Percentiles rank a stretch among this genome's conserved stretches.
These are phyloP conservation scores for Coffea eugenioides DNA, from an alignment of 257 asterid species.

Conservation along the genomic window DNA sequence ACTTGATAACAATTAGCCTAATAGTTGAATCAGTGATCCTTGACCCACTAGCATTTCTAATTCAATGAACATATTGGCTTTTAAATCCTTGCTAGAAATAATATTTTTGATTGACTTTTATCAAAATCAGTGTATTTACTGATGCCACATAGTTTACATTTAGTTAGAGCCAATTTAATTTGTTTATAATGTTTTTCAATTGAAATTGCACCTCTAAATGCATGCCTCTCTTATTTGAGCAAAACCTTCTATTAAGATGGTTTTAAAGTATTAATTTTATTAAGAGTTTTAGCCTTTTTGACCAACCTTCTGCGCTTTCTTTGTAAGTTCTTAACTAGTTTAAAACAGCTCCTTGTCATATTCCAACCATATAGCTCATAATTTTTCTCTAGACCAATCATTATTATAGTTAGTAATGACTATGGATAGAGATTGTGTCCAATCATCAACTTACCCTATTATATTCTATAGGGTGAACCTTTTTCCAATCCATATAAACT, in stretches of 20 bases:
- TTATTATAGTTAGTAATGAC: neutral
- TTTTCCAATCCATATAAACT: neutral
- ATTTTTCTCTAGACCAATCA: neutral
- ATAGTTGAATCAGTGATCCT: too few species aligned
- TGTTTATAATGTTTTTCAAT: neutral
- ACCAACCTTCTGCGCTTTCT: neutral
- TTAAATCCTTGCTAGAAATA: neutral
- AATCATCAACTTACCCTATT: neutral
- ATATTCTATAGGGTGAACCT: neutral
- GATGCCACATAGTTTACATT: neutral
- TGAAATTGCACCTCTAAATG: neutral
- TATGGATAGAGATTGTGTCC: neutral
- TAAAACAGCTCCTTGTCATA: neutral
- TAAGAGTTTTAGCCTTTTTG: neutral
- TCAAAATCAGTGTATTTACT: neutral
- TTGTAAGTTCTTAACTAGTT: neutral
- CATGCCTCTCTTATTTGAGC: neutral
- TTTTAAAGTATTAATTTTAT: neutral
- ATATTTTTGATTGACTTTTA: neutral
- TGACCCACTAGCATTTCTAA: too few species aligned
- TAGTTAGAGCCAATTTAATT: neutral
- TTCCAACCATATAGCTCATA: neutral
- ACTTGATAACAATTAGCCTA: too few species aligned
- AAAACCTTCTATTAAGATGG: neutral
- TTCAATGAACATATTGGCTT: too few species aligned